Conservation (phyloP, 1,284 basidiomycete species). For the Ceratobasidium sp. region DNA sequence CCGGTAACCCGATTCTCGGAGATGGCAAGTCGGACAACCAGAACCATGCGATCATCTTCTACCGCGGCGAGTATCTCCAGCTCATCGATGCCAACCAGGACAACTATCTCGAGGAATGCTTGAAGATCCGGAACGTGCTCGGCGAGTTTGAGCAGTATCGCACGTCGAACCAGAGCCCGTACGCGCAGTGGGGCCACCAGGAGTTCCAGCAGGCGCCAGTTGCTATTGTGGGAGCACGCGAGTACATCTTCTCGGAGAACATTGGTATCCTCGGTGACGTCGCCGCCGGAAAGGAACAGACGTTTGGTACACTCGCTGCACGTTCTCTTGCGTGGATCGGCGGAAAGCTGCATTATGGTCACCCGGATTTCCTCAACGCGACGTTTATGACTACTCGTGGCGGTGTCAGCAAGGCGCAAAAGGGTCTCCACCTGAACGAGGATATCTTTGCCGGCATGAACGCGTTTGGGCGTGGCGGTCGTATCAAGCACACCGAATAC, state of each 20-base stretch:
- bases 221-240: slow-evolving; percentile 97
- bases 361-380: slow-evolving; percentile 98
- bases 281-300: slow-evolving; percentile 99
- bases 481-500: slow-evolving; percentile 99
- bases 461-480: slow-evolving; percentile 94
- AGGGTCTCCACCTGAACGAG: slow-evolving; percentile 97
- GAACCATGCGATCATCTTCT: slow-evolving; percentile 99
- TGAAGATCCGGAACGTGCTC: slow-evolving; percentile 97
- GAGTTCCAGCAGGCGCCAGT: slow-evolving; percentile 91
- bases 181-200: slow-evolving; percentile 87
- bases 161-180: slow-evolving; percentile 88
- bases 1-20: slow-evolving; percentile 98
- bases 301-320: slow-evolving; percentile 96
- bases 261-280: slow-evolving; percentile 99
- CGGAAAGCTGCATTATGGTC: slow-evolving; percentile 98
- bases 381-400: slow-evolving; percentile 99
- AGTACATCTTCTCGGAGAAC: slow-evolving; percentile 99
- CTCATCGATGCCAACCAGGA: slow-evolving; percentile 99
- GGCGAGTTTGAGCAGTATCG: slow-evolving; percentile 97
- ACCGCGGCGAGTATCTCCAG: slow-evolving; percentile 98
- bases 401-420: slow-evolving; percentile 98
- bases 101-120: slow-evolving; percentile 98
- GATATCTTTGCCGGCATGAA: slow-evolving; percentile 99
- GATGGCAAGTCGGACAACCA: slow-evolving; percentile 99
- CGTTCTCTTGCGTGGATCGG: slow-evolving; percentile 97